phyloP scores from a whole-genome alignment of 495 filamentous ascomycete genomes.

The Astrothelium macrocarpum region DNA sequence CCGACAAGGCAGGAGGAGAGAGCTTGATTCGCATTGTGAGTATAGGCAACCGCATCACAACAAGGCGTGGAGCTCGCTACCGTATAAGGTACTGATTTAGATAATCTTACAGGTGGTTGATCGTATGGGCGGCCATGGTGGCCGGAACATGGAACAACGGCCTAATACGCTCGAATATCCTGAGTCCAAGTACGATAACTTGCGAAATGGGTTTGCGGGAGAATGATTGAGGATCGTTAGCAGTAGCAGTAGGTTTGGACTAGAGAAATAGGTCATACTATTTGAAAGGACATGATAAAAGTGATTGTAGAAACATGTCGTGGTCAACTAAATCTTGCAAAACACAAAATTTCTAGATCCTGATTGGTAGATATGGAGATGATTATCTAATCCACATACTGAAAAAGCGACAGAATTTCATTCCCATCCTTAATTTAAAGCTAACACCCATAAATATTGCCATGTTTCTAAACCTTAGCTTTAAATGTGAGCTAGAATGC shows the following conservation, averaged over 20 bases:
- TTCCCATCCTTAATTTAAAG: too few species aligned
- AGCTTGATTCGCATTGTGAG: constrained; percentile 17
- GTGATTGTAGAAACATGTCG: neutral
- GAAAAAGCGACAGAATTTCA: too few species aligned
- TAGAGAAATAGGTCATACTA: neutral
- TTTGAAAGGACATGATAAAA: neutral
- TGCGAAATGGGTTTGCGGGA: constrained; percentile 19
- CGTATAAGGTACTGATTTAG: too few species aligned
- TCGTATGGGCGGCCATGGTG: constrained; percentile 18
- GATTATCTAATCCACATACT: too few species aligned
- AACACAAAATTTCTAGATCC: too few species aligned
- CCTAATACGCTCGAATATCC: constrained; percentile 22
- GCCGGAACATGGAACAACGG: constrained; percentile 18
- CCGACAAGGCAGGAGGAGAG: constrained; percentile 47
- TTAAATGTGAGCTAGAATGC: too few species aligned
- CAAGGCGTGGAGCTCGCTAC: too few species aligned
- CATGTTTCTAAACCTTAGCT: too few species aligned
- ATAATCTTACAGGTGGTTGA: neutral
- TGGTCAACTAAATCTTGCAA: too few species aligned
- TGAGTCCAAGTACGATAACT: constrained; percentile 23
- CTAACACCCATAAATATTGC: too few species aligned
- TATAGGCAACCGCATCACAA: neutral
- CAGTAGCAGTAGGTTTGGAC: too few species aligned
- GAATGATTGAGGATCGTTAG: constrained; percentile 13
- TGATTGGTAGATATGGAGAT: too few species aligned